A percentile compares a stretch with the other conserved stretches of the same genome.
These are phyloP conservation scores for Ceratobasidium sp. DNA, from an alignment of 1,284 basidiomycete species.

Conservation along the genomic window DNA sequence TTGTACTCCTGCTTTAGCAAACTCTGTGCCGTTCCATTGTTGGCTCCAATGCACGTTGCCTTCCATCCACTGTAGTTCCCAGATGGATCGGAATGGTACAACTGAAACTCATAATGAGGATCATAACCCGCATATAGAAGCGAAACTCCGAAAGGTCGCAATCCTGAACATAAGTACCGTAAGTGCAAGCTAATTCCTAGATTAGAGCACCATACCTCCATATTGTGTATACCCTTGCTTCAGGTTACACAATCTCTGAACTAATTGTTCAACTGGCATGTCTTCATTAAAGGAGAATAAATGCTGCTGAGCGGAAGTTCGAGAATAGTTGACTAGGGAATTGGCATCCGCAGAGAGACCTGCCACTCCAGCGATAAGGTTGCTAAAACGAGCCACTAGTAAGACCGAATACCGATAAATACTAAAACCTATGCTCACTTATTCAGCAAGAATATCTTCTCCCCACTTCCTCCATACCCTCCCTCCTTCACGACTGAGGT, in stretches of 20 bases:
- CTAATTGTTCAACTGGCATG: slow-evolving; percentile 96
- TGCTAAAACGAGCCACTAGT: slow-evolving; percentile 62
- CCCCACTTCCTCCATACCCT: slow-evolving; percentile 93
- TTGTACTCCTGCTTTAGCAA: slow-evolving; percentile 99
- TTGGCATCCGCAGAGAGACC: slow-evolving; percentile 98
- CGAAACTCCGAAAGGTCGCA: slow-evolving; percentile 98
- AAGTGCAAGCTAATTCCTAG: slow-evolving; percentile 6
- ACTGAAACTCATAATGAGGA: slow-evolving; percentile 95
- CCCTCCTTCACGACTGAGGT: slow-evolving; percentile 86
- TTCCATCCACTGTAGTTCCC: slow-evolving; percentile 99
- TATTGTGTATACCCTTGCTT: slow-evolving; percentile 99
- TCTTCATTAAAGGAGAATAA: slow-evolving; percentile 94
- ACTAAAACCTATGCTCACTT: slow-evolving; percentile 60
- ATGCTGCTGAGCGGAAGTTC: slow-evolving; percentile 91
- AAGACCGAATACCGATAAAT: slow-evolving; percentile 29
- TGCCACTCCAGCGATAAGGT: slow-evolving; percentile 95
- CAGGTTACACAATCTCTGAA: slow-evolving; percentile 94
- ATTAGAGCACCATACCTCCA: slow-evolving; percentile 75
- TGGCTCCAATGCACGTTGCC: slow-evolving; percentile 97
- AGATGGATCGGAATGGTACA: slow-evolving; percentile 98
- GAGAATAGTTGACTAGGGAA: slow-evolving; percentile 95
- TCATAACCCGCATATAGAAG: slow-evolving; percentile 97
- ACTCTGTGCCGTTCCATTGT: slow-evolving; percentile 95
- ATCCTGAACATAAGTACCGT: slow-evolving; percentile 67
- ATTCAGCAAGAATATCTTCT: slow-evolving; percentile 97